Conservation (phyloP, 1,139 yeast species). For the Yarrowia galli region DNA sequence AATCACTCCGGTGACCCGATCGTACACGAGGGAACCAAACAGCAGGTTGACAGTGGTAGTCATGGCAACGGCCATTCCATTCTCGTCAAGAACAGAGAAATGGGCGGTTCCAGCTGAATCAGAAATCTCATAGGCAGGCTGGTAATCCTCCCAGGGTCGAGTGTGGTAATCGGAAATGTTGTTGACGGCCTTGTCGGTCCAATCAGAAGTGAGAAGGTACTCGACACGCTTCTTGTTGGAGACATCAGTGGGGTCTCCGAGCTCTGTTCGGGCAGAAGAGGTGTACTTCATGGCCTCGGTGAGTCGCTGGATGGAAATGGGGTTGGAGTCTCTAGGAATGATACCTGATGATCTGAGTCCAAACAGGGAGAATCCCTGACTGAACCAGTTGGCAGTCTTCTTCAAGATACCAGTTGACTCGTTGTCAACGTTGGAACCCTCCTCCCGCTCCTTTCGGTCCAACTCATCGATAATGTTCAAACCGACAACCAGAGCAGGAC, state of each 20-base stretch:
- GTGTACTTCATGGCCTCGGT: conserved; percentile 94
- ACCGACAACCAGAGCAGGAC: conserved; percentile 81
- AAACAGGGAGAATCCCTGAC: neutral
- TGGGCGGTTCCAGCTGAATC: conserved; percentile 92
- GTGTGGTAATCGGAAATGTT: conserved; percentile 65
- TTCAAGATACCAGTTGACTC: conserved; percentile 42
- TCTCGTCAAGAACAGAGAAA: conserved; percentile 73
- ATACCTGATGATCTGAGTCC: neutral
- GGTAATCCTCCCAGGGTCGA: conserved; percentile 70
- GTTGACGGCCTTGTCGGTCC: conserved; percentile 61
- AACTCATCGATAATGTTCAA: conserved; percentile 63
- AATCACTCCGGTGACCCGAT: conserved; percentile 79
- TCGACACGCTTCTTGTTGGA: conserved; percentile 50
- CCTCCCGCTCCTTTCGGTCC: conserved; percentile 34
- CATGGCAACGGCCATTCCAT: conserved; percentile 77
- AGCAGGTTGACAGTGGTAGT: conserved; percentile 89
- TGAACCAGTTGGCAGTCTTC: conserved; percentile 40
- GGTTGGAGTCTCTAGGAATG: conserved; percentile 52
- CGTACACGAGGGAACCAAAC: conserved; percentile 85
- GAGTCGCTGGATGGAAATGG: conserved; percentile 66
- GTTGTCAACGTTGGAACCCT: neutral
- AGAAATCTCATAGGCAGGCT: conserved; percentile 75
- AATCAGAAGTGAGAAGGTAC: conserved; percentile 55
- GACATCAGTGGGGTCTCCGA: conserved; percentile 68
- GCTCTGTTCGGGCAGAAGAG: conserved; percentile 79